Evolutionary conservation across 176 grass and related monocot species (phyloP), one percentile per base, ranked within the genome.

Genomic region (Hordeum marinum): DNA sequence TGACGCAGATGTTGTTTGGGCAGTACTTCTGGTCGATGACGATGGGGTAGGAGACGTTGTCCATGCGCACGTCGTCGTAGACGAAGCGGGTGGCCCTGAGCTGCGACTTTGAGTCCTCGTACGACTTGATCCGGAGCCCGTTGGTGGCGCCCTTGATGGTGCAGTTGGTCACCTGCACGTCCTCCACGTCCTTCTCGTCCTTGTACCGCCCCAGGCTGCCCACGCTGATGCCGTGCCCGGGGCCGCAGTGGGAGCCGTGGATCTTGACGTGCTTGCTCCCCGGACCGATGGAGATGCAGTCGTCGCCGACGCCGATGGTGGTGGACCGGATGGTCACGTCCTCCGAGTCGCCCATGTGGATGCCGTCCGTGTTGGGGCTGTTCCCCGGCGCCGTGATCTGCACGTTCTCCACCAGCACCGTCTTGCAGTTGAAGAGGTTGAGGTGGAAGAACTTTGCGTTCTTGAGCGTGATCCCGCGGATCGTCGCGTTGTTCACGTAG

Each of bases 21-120:
- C 94, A 97, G 41, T 97, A 97, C 86, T 97, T 88, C 79, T 97
- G 94, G 72, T 97, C 92, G 63, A 94, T 92, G 76, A 97, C 72
- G 80, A 97, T 97, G 20, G 94, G 92, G 82, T 36, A 92, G 10
- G 67, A 77, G 57, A 97, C 94, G 76, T 87, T 85, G 17, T 79
- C 85, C 94, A 97, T 97, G 43, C 18, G 70, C n/a, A 97, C n/a
- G 13, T 86, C 59, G 59, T 97, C 76, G 72, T 94, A 97, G 20
- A 87, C 1, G 41, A 97, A 90, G 60, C 80, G 70, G 68, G 1
- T 11, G 24, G 87, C 89, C 68, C 45, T 79, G 17, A 75, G 78
- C 26, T 57, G 6, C 29, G 90, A 88, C 68, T 89, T 89, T 23
- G 70, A 89, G 73, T 88, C 73, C 71, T 93, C 86, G 86, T 93